phyloP scores from a whole-genome alignment of 2,329 filamentous ascomycete species.

The Meredithiella fracta region DNA sequence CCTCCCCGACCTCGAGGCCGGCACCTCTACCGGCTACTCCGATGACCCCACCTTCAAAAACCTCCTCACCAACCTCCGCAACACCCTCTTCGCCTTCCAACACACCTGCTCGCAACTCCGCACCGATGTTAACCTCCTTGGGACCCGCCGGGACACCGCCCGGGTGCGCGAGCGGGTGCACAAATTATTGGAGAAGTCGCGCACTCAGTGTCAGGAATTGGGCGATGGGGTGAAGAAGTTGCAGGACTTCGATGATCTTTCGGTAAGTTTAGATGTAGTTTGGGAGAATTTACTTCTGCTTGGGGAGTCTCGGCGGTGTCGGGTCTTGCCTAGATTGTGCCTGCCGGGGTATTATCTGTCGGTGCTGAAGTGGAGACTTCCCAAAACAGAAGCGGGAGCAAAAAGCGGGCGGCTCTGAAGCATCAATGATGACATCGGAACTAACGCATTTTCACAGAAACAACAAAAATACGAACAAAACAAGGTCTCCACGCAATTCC shows the following conservation, averaged over 20 bases:
- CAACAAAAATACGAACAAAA: conserved; percentile 93
- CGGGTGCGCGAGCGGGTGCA: conserved; percentile 82
- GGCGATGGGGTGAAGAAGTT: conserved; percentile 89
- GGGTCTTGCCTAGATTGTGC: background rate
- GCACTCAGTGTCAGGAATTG: conserved; percentile 73
- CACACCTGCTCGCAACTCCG: conserved; percentile 74
- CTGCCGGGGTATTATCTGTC: background rate
- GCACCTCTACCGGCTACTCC: conserved; percentile 52
- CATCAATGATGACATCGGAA: background rate
- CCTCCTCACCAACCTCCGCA: conserved; percentile 67
- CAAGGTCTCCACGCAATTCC: conserved; percentile 87
- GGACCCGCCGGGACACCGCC: conserved; percentile 81
- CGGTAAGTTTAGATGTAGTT: conserved; percentile 48
- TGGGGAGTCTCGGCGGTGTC: background rate
- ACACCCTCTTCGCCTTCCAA: conserved; percentile 76
- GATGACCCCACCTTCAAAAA: conserved; percentile 87
- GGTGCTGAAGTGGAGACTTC: background rate
- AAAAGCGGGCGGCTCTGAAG: background rate
- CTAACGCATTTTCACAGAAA: conserved; percentile 36
- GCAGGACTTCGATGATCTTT: conserved; percentile 70
- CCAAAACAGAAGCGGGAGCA: background rate
- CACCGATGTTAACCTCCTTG: conserved; percentile 69
- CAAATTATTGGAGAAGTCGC: conserved; percentile 70
- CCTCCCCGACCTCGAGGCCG: conserved; percentile 65
- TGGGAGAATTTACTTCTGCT: background rate